A percentile compares a stretch with the other conserved stretches of the same genome.
Evolutionary conservation across 306 rosid species (phyloP).

Genomic region (Glycine latifolia): DNA sequence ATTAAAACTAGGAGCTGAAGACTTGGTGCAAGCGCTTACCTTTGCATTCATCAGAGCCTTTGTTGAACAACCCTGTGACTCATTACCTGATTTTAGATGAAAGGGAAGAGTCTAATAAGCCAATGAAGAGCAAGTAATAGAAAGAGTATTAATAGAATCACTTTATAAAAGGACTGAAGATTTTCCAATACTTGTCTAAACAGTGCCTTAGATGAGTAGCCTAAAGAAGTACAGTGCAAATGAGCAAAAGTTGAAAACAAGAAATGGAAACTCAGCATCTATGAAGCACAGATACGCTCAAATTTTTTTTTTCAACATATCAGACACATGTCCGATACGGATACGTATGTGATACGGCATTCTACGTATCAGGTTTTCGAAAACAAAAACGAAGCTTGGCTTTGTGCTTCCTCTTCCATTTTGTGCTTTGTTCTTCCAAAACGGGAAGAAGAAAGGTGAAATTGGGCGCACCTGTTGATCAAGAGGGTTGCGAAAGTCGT

Average conservation of each 20-base stretch:
- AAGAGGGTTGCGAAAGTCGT: conserved; percentile 94
- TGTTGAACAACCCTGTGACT: conserved; percentile 58
- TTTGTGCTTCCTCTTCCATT: no score
- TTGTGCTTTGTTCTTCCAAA: no score
- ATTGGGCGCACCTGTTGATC: conserved; percentile 71
- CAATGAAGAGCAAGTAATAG: conserved; percentile 12
- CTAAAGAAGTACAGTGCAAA: background rate
- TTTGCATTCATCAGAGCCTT: conserved; percentile 69
- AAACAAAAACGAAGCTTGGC: no score
- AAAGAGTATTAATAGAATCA: background rate
- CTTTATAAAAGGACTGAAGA: background rate
- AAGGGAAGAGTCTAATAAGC: background rate
- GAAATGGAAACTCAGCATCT: conserved; percentile 15
- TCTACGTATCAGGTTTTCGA: no score
- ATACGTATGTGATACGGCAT: no score
- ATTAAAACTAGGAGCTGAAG: conserved; percentile 10
- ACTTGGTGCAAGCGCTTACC: conserved; percentile 48
- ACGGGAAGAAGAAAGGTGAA: background rate
- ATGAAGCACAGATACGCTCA: no score
- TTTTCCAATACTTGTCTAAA: background rate
- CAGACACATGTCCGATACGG: no score
- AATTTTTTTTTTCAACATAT: no score
- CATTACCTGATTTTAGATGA: conserved; percentile 55
- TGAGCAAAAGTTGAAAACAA: conserved; percentile 1
- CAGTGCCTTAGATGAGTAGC: background rate